Evolutionary conservation across 1,284 basidiomycete genomes (phyloP), one percentile per base, ranked within the genome.

Genomic region (Sporisorium reilianum): DNA sequence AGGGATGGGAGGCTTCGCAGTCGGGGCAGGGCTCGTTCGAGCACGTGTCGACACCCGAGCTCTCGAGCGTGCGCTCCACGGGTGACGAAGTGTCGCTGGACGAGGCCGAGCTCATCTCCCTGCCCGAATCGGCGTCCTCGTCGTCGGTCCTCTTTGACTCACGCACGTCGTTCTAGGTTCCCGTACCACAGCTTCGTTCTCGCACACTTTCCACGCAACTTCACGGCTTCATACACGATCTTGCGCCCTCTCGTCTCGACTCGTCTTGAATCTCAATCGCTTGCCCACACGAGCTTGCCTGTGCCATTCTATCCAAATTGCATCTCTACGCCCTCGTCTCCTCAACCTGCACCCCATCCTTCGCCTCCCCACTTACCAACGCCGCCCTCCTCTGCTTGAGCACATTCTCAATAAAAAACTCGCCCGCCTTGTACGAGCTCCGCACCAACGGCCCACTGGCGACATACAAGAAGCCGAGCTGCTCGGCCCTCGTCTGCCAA

Each of bases 391-490:
- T 68, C 50, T 76, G 60, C 41, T 80, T 65, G 34, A 83, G 57
- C 6, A 83, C 81, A 44, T 83, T 83, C 57, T 83, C 71, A 68
- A 83, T 83, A 42, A 86, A 81, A 51, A 86, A 80, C 75, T 87
- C 85, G 46, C 86, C 86, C 9, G 85, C 95, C 91, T 98, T 98
- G 87, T 99, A 99, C 80, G 93, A 95, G 82, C 94, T 96, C 64
- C 97, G 89, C 30, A 99, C 96, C 25, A 99, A 87, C 9, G 97
- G 97, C 0, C 97, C 97, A 83, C 93, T 94, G 3, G 97, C 97
- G 38, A 98, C 96, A 81, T 99, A 99, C 54, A 98, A 84, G 89
- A 99, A 99, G 40, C 96, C 95, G 88, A 97, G 90, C 65, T 90
- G 89, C 83, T 98, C 93, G 12, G 97, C 96, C 16, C 92, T 87